Conservation (phyloP, 1,139 yeast species). For the Blastobotrys apis region DNA sequence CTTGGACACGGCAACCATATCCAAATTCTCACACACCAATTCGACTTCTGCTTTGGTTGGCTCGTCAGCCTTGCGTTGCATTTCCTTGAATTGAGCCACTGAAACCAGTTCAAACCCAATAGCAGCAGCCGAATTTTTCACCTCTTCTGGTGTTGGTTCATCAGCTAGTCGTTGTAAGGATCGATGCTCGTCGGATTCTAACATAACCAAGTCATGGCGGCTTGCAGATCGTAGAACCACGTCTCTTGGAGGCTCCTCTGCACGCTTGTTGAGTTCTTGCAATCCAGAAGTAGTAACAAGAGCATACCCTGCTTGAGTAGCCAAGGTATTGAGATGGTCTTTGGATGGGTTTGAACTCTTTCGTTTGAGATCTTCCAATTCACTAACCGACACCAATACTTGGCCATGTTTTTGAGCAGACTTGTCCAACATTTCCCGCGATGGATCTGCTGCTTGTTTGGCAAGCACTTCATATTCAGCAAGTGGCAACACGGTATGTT, state of each 20-base stretch:
- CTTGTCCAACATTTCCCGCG: conserved; percentile 17
- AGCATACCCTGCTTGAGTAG: conserved; percentile 26
- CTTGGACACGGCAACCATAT: conserved; percentile 22
- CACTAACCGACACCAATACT: conserved; percentile 33
- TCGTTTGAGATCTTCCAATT: conserved; percentile 28
- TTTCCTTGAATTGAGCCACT: conserved; percentile 22
- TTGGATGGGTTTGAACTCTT: conserved; percentile 25
- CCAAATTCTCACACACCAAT: conserved; percentile 20
- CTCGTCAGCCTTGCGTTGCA: conserved; percentile 24
- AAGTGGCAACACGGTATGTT: conserved; percentile 29
- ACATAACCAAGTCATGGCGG: conserved; percentile 16
- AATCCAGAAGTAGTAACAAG: conserved; percentile 27
- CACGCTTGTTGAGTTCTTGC: conserved; percentile 27
- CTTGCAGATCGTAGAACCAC: conserved; percentile 20
- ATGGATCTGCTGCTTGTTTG: conserved; percentile 17
- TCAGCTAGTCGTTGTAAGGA: conserved; percentile 20
- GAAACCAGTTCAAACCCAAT: conserved; percentile 32
- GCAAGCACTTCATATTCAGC: conserved; percentile 27
- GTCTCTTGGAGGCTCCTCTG: conserved; percentile 27
- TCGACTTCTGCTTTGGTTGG: conserved; percentile 30
- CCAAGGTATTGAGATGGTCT: conserved; percentile 24
- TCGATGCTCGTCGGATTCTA: conserved; percentile 20
- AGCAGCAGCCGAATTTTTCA: conserved; percentile 20
- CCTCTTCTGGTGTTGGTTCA: conserved; percentile 24
- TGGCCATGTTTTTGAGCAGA: conserved; percentile 29